Evolutionary conservation across 352 stramenopile species (phyloP).

Genomic region (Saprolegnia parasitica): DNA sequence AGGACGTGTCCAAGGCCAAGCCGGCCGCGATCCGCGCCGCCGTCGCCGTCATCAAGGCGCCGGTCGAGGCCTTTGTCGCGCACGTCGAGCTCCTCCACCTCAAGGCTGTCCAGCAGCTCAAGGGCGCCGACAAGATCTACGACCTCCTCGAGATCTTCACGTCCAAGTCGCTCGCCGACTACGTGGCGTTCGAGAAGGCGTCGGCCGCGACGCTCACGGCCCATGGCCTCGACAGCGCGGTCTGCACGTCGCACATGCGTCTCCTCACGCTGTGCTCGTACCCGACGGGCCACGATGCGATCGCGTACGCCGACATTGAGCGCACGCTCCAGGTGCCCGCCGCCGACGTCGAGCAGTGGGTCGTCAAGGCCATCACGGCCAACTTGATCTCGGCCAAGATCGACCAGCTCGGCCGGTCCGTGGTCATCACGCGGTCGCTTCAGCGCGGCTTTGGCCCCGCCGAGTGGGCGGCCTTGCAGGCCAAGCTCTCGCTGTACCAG

Average conservation of each 20-base stretch:
- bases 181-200: constrained; percentile 73
- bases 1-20: constrained; percentile 59
- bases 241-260: constrained; percentile 82
- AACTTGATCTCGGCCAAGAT: constrained; percentile 92
- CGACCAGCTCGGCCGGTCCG: constrained; percentile 88
- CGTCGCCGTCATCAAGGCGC: constrained; percentile 85
- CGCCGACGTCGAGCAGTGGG: constrained; percentile 90
- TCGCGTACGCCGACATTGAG: constrained; percentile 85
- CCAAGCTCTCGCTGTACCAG: constrained; percentile 89
- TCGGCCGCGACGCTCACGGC: constrained; percentile 56
- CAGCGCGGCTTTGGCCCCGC: constrained; percentile 78
- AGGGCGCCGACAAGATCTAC: constrained; percentile 45
- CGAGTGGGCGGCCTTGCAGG: constrained; percentile 88
- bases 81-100: constrained; percentile 81
- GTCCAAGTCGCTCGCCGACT: constrained; percentile 89
- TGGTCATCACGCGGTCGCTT: constrained; percentile 78
- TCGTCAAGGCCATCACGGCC: constrained; percentile 90
- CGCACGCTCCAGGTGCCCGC: constrained; percentile 73
- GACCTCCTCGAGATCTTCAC: constrained; percentile 91
- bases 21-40: constrained; percentile 71
- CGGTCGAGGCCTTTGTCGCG: constrained; percentile 86
- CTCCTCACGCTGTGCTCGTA: constrained; percentile 91
- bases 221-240: constrained; percentile 50
- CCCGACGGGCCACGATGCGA: constrained; percentile 88
- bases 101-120: constrained; percentile 74